Base-by-base conservation (phyloP, 2,329 filamentous ascomycete genomes). In the Basipetospora chlamydospora region DNA sequence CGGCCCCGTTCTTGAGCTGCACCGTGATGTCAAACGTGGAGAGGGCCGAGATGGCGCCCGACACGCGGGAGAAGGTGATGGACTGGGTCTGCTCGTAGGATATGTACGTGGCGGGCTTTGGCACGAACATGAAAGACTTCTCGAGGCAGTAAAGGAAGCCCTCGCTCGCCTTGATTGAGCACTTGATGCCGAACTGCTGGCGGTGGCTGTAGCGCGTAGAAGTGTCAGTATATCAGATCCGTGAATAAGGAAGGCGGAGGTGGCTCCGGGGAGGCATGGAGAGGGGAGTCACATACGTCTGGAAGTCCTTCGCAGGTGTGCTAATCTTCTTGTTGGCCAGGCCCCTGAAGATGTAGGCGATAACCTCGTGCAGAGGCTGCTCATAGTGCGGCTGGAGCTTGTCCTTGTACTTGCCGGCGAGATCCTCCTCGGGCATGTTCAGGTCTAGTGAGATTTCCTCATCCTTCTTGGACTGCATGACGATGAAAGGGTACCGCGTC, bases 131-230 rank as follows among this genome's bases (percentile, higher is more conserved):
- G 59, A 98, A 93, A 6, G 87, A 88, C 62, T 95, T 95, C 60
- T 98, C 90, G 46, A 98, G 64, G 56, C 87, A 95, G 71, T 93
- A 98, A 35, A 98, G 66, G 53, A 94, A 87, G 42, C 92, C 90
- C 62, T 98, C 90, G 57, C 92, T 95, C 37, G 92, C 92, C 63
- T 98, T 98, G 73, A 98, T 95, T n/a, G 87, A 93, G 60, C 90
- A 98, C 63, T 98, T 98, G 60, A 98, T 92, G 40, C 90, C 90
- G 47, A 79, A 84, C 57, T 95, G 87, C 50, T 81, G 77, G 55
- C 94, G 86, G 61, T 96, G 90, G 46, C 82, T 74, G 35, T 6
- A 13, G 11, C 11, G 15, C 10, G 17, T 17, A 26, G 15, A 2
- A 16, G 17, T 13, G 44, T 60, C 43, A 60, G 54, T 57, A n/a